Evolutionary conservation across 768 basidiomycete genomes (phyloP), one percentile per base, ranked within the genome.

Genomic region (Pluteus cervinus): DNA sequence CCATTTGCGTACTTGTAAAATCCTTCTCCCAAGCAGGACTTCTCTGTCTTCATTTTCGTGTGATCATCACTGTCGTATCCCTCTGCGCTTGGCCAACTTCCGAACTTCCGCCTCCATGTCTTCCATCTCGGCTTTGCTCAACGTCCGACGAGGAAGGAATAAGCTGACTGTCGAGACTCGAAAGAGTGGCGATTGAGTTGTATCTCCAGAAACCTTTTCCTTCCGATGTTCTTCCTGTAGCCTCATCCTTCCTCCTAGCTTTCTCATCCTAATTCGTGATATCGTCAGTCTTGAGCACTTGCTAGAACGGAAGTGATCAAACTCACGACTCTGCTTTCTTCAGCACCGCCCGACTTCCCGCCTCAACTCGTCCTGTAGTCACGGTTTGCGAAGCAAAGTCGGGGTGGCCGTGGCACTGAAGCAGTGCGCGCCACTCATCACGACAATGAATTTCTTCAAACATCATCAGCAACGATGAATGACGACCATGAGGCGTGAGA

Each of bases 81-180:
- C 1, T 68, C 75, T 73, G 28, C 69, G 71, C 43, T 80, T 77
- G 20, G 76, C 68, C 5, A 94, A 75, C 44, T 76, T 82, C 18
- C 87, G 81, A 39, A 97, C 85, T 30, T 90, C 86, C 5, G 77
- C 79, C 57, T 97, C 89, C 80, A 97, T 87, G 49, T 75, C 81
- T 48, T 80, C 81, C 34, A 96, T 87, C 55, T 91, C 81, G 5
- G 76, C 67, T 51, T 81, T 75, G 15, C 86, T 82, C 8, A 72
- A 60, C 23, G 69, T 68, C 36, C 84, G 89, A 40, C 3, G 31
- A 24, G 20, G 31, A 14, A 26, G 38, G 11, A 18, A 8, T 15
- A 5, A 17, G 24, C 23, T 20, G 15, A 17, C 24, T 24, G 33
- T 33, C 17, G 11, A 23, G 29, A 16, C 29, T 5, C 2, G 29